Evolutionary conservation across 495 filamentous ascomycete genomes (phyloP).

Genomic region (Aspergillus ostianus): DNA sequence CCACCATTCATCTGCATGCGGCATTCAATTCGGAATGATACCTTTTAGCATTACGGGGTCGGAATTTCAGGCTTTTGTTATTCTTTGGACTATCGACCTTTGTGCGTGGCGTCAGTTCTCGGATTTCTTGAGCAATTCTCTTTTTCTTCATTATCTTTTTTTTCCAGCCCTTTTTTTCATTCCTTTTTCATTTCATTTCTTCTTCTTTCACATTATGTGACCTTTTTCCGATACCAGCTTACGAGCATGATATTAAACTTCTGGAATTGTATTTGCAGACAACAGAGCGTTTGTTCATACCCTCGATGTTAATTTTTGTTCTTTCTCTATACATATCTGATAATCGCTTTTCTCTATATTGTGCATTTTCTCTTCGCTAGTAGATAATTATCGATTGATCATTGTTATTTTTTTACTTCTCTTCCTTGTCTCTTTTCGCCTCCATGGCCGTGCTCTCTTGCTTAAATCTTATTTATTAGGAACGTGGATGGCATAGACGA

Average conservation of each 20-base stretch:
- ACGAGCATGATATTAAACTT: slow-evolving; percentile 37
- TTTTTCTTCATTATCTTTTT: slow-evolving; percentile 15
- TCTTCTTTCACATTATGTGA: slow-evolving; percentile 13
- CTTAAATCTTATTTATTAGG: too few species aligned
- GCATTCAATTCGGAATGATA: slow-evolving; percentile 27
- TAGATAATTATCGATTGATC: slow-evolving; percentile 10
- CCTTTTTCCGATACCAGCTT: slow-evolving; percentile 39
- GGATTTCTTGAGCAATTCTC: slow-evolving; percentile 21
- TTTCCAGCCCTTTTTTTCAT: slow-evolving; percentile 12
- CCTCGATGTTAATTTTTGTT: slow-evolving; percentile 11
- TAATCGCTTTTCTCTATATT: not conserved
- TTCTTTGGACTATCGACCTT: slow-evolving; percentile 23
- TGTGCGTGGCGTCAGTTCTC: slow-evolving; percentile 33
- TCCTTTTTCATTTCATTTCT: slow-evolving; percentile 14
- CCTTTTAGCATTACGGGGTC: slow-evolving; percentile 33
- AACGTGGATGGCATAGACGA: too few species aligned
- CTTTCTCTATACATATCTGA: slow-evolving; percentile 1
- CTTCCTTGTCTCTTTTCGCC: too few species aligned
- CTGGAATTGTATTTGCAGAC: slow-evolving; percentile 37
- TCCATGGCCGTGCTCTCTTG: too few species aligned
- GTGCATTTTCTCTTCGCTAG: not conserved
- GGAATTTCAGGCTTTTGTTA: slow-evolving; percentile 22
- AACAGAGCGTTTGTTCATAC: slow-evolving; percentile 19
- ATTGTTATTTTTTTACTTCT: not conserved
- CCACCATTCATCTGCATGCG: slow-evolving; percentile 32